Evolutionary conservation across 108 stramenopile genomes (phyloP).

Genomic region (Cyclotella choctawhatcheeana): DNA sequence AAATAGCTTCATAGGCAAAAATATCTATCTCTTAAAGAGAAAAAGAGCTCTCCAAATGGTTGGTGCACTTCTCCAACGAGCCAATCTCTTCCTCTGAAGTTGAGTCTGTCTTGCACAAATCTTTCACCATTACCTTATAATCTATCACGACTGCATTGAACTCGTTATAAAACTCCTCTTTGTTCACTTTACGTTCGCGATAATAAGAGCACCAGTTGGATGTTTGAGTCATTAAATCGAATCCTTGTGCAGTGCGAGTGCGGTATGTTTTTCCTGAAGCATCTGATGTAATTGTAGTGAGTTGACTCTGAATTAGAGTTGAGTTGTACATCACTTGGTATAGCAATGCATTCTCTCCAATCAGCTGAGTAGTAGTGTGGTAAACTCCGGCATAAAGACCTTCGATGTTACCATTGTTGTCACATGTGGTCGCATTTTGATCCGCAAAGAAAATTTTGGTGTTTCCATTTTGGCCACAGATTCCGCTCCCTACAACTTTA

Average conservation of each 20-base stretch:
- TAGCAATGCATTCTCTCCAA: slow-evolving; percentile 49
- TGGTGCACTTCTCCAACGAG: slow-evolving; percentile 19
- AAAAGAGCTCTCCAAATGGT: slow-evolving; percentile 32
- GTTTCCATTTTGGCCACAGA: slow-evolving; percentile 54
- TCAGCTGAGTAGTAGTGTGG: slow-evolving; percentile 36
- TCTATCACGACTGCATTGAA: slow-evolving; percentile 18
- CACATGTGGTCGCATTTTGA: slow-evolving; percentile 32
- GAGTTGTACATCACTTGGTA: slow-evolving; percentile 47
- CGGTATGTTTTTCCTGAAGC: slow-evolving; percentile 17
- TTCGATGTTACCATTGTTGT: slow-evolving; percentile 31
- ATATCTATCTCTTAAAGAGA: neutral
- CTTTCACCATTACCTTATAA: slow-evolving; percentile 29
- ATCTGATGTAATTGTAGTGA: slow-evolving; percentile 40
- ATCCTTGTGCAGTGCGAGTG: slow-evolving; percentile 54
- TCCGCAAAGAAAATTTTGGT: slow-evolving; percentile 50
- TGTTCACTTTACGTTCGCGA: slow-evolving; percentile 46
- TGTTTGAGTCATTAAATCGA: slow-evolving; percentile 18
- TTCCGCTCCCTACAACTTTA: slow-evolving; percentile 40
- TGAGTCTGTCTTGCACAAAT: slow-evolving; percentile 38
- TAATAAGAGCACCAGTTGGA: slow-evolving; percentile 36
- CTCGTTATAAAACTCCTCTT: slow-evolving; percentile 39
- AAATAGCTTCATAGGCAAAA: too few species aligned
- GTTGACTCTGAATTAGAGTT: slow-evolving; percentile 50
- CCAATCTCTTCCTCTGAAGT: slow-evolving; percentile 10
- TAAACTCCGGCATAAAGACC: slow-evolving; percentile 16